A percentile compares a stretch with the other conserved stretches of the same genome.
phyloP scores from a whole-genome alignment of 805 yeast species.

The Phaffomyces opuntiae region DNA sequence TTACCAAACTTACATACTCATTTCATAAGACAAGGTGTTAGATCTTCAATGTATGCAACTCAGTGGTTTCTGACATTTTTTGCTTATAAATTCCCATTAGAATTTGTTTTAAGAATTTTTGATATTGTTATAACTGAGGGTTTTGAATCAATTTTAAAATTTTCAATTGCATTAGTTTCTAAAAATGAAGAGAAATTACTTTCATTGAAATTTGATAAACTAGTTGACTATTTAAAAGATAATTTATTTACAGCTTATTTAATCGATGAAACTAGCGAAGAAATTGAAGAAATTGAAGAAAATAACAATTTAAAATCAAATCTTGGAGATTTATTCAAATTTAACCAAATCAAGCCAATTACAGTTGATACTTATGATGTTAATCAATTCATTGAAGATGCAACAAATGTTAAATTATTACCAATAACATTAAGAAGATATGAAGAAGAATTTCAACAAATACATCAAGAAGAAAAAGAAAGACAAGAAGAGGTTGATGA shows the following conservation, averaged over 20 bases:
- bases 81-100: conserved; percentile 90
- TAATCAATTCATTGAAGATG: conserved; percentile 70
- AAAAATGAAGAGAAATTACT: conserved; percentile 57
- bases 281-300: conserved; percentile 26
- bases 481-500: conserved; percentile 63
- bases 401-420: conserved; percentile 63
- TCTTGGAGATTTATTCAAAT: conserved; percentile 13
- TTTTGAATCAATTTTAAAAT: conserved; percentile 73
- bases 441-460: conserved; percentile 65
- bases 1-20: conserved; percentile 71
- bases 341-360: conserved; percentile 10
- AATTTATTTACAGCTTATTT: conserved; percentile 68
- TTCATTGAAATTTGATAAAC: conserved; percentile 62
- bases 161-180: conserved; percentile 74
- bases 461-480: conserved; percentile 67
- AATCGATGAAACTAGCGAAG: conserved; percentile 12
- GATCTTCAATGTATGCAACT: conserved; percentile 92
- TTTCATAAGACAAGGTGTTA: conserved; percentile 76
- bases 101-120: conserved; percentile 77
- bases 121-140: conserved; percentile 92
- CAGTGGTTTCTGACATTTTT: conserved; percentile 97
- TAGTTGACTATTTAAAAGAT: conserved; percentile 73
- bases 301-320: conserved; percentile 4
- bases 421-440: conserved; percentile 71
- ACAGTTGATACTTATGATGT: conserved; percentile 44